Evolutionary conservation across 257 asterid genomes (phyloP), one percentile per base, ranked within the genome.

Genomic region (Cynanchum wilfordii): DNA sequence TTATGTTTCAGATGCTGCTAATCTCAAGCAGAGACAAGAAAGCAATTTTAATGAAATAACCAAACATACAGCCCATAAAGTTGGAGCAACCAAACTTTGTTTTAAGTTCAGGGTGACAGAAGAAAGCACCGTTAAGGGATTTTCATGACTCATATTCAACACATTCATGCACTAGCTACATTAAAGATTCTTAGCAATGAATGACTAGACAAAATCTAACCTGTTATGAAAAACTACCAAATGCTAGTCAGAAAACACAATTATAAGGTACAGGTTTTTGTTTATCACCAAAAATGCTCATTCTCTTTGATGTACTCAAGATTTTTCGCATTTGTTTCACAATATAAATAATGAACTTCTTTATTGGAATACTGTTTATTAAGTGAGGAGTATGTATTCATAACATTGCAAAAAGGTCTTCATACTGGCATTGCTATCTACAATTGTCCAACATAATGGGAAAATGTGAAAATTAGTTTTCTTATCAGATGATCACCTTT

Each of bases 401-500:
- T 59, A 12, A 67, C n/a, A 22, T 3, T 56, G 66, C 22, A 30
- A 51, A 70, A 11, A 11, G 11, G 6, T 24, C 60, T 7, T 22
- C 33, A 33, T 40, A 10, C 50, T 59, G 17, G 25, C 42, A 56
- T 62, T 15, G 19, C 59, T 29, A 13, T 27, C 16, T 10, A n/a
- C 24, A 40, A 29, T 38, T 7, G 4, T 58, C 17, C 54, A 24
- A 71, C 5, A 40, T 6, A 71, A 15, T 0, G 38, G 30, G 54
- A 57, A 10, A 25, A 10, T 40, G 27, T 1, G 51, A 40, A 22
- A 44, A 11, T 38, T 17, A 33, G 10, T 64, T 58, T 17, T 33
- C 58, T 72, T 40, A 76, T 30, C 56, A 11, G 51, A 44, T 19
- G 15, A 50, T 71, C 40, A 6, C 20, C 76, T 38, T 45, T 76